These are phyloP conservation scores for Elsinoe ampelina DNA, from an alignment of 2,329 filamentous ascomycete species.

Conservation along the genomic window DNA sequence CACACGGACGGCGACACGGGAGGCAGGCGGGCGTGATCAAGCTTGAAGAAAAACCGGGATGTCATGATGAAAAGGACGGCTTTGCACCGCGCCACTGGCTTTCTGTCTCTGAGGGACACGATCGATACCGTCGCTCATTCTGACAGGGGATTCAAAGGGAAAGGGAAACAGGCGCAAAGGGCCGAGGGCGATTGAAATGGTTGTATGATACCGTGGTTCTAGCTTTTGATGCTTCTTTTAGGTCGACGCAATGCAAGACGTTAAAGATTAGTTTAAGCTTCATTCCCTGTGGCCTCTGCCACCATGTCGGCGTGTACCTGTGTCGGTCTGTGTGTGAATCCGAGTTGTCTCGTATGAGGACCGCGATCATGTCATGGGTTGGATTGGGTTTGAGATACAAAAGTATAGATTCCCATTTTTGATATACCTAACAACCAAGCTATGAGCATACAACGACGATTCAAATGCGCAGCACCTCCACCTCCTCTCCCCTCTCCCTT, in stretches of 20 bases:
- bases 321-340: too few relatives aligned
- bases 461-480: not conserved
- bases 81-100: not conserved
- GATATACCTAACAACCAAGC: conserved; percentile 10
- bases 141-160: too few relatives aligned
- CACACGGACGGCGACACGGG: not conserved
- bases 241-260: not conserved
- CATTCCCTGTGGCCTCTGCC: too few relatives aligned
- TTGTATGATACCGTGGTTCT: not conserved
- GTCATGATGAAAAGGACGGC: not conserved
- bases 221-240: not conserved
- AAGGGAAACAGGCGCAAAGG: not conserved
- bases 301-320: too few relatives aligned
- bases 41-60: not conserved
- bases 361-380: too few relatives aligned
- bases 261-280: not conserved
- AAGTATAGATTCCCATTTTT: not conserved
- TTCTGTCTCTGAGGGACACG: not conserved
- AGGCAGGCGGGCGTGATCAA: too few relatives aligned
- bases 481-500: not conserved
- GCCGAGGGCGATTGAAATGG: not conserved
- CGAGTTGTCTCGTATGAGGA: too few relatives aligned
- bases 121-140: not conserved
- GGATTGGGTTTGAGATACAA: not conserved
- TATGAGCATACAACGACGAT: conserved; percentile 1